These are phyloP conservation scores for Fagopyrum esculentum DNA, from an alignment of 148 eudicot species.

Conservation along the genomic window DNA sequence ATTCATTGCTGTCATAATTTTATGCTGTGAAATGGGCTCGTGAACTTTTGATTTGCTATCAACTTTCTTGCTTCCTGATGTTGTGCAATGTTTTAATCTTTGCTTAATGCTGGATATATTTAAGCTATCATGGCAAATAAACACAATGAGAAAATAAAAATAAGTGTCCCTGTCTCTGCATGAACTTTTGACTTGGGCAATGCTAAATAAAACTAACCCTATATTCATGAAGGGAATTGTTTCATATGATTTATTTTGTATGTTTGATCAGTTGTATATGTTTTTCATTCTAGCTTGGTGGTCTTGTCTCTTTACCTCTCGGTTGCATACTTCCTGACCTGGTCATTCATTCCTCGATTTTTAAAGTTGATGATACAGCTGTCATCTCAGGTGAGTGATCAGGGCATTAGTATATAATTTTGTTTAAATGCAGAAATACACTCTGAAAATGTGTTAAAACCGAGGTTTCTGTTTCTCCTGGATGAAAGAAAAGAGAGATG, in stretches of 20 bases:
- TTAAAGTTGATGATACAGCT: conserved; percentile 88
- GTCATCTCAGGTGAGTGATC: conserved; percentile 75
- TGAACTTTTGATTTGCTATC: conserved; percentile 7
- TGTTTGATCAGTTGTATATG: background rate
- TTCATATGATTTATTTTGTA: background rate
- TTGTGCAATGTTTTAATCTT: background rate
- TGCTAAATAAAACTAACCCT: background rate
- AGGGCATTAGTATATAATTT: background rate
- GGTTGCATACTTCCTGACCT: conserved; percentile 64
- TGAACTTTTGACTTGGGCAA: background rate
- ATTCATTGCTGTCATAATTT: background rate
- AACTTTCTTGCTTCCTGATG: background rate
- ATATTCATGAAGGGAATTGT: background rate
- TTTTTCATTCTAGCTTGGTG: conserved; percentile 51
- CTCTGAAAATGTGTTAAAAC: background rate
- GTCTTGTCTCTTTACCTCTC: conserved; percentile 62
- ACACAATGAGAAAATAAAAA: background rate
- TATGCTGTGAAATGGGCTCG: background rate
- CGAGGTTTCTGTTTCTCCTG: too few relatives aligned
- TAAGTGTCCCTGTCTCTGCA: background rate
- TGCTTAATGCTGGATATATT: background rate
- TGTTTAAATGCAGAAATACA: background rate
- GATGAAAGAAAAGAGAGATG: background rate
- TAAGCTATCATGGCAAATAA: background rate
- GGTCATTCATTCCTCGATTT: conserved; percentile 90